Evolutionary conservation across 345 rosid genomes (phyloP).

Genomic region (Eucalyptus melliodora): DNA sequence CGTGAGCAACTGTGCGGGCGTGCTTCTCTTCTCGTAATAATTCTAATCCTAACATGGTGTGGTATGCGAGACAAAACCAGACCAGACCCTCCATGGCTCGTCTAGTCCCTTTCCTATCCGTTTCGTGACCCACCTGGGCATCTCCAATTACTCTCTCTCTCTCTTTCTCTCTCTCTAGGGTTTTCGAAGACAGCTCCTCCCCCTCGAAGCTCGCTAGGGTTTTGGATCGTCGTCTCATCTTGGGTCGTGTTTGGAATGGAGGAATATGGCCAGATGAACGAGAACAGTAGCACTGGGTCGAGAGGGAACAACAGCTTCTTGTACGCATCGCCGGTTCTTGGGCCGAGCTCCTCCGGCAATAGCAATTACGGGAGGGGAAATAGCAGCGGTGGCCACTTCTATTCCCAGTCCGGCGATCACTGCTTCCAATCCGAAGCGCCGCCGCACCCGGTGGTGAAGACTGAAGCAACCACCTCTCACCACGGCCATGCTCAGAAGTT

Average conservation of each 20-base stretch:
- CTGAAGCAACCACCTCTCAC: constrained; percentile 51
- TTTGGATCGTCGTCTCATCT: constrained; percentile 2
- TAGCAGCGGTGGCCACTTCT: background rate
- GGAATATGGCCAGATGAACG: constrained; percentile 56
- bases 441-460: constrained; percentile 43
- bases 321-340: constrained; percentile 44
- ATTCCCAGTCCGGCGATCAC: constrained; percentile 23
- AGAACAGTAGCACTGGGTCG: constrained; percentile 34
- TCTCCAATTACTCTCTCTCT: background rate
- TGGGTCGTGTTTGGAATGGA: constrained; percentile 38
- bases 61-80: background rate
- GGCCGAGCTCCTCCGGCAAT: constrained; percentile 4
- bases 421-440: constrained; percentile 43
- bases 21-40: background rate
- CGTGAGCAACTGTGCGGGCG: background rate
- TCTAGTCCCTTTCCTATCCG: background rate
- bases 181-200: background rate
- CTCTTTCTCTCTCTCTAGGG: constrained; percentile 21
- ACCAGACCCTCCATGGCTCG: background rate
- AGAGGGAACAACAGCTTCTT: constrained; percentile 49
- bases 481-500: constrained; percentile 28
- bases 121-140: background rate
- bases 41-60: background rate
- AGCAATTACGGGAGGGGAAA: background rate
- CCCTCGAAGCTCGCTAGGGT: constrained; percentile 1